Evolutionary conservation across 2,329 filamentous ascomycete genomes (phyloP).

Genomic region (Westerdykella aurantiaca): DNA sequence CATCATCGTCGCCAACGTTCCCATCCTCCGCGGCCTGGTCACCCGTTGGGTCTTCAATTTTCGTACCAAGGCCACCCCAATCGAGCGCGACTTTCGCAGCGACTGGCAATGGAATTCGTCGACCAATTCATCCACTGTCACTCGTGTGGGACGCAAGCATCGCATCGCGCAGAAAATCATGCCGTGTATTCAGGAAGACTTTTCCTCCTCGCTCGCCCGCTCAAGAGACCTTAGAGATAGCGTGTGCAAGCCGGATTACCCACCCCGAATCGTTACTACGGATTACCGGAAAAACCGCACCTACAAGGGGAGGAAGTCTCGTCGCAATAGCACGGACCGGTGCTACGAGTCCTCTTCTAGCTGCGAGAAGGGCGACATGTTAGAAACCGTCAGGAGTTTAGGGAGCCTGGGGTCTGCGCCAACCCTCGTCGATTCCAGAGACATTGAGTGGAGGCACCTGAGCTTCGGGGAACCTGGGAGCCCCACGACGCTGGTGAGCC

Average conservation of each 20-base stretch:
- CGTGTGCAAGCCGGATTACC: constrained; percentile 11
- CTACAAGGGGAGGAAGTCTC: constrained; percentile 14
- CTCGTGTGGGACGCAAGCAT: constrained; percentile 15
- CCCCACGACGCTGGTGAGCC: constrained; percentile 7
- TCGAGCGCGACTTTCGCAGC: constrained; percentile 26
- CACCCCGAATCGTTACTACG: constrained; percentile 16
- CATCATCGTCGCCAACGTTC: constrained; percentile 39
- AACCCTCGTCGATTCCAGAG: constrained; percentile 26
- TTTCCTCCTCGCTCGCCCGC: constrained; percentile 26
- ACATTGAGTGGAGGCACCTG: constrained; percentile 19
- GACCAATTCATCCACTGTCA: constrained; percentile 23
- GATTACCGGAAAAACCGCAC: constrained; percentile 21
- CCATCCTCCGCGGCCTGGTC: constrained; percentile 38
- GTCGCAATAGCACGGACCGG: constrained; percentile 23
- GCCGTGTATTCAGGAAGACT: constrained; percentile 33
- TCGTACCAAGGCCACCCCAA: constrained; percentile 27
- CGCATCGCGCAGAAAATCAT: constrained; percentile 28
- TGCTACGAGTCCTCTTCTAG: constrained; percentile 19
- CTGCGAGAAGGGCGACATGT: constrained; percentile 30
- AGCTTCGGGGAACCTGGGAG: neutral
- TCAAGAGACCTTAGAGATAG: constrained; percentile 10
- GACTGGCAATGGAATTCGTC: constrained; percentile 25
- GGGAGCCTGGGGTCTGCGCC: constrained; percentile 29
- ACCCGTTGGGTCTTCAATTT: constrained; percentile 39
- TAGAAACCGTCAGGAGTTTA: constrained; percentile 30